phyloP scores from a whole-genome alignment of 2,329 filamentous ascomycete genomes.

The Lasiodiplodia sp. region DNA sequence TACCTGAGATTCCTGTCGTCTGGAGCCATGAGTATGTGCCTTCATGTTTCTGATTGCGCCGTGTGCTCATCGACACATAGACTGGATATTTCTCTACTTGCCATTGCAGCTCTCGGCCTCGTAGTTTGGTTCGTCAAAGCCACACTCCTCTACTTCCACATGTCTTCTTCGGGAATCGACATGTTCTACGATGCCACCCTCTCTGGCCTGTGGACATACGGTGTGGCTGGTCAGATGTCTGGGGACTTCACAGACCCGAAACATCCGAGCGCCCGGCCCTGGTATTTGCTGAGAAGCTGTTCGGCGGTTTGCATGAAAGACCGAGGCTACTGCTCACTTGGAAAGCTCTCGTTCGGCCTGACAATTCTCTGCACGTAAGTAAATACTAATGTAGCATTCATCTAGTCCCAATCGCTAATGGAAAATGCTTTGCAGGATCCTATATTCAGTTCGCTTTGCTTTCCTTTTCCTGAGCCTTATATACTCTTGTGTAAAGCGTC shows the following conservation, averaged over 20 bases:
- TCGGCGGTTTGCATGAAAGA: conserved; percentile 12
- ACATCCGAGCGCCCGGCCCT: conserved; percentile 33
- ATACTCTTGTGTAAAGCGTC: not conserved
- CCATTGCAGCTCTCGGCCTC: not conserved
- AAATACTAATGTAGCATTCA: not conserved
- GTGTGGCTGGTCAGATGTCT: conserved; percentile 31
- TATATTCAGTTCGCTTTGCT: not conserved
- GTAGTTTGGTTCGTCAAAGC: conserved; percentile 1
- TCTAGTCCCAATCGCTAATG: not conserved
- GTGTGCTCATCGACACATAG: not conserved
- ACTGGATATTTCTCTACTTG: not conserved
- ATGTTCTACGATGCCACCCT: conserved; percentile 35
- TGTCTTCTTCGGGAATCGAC: conserved; percentile 26
- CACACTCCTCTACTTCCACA: conserved; percentile 4
- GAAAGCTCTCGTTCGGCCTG: not conserved
- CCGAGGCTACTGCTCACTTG: not conserved
- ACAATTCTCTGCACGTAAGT: not conserved
- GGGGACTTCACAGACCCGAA: conserved; percentile 34
- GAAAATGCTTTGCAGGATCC: not conserved
- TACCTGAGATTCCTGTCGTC: conserved; percentile 33
- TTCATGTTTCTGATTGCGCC: not conserved
- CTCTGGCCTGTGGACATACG: conserved; percentile 34
- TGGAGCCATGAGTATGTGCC: conserved; percentile 35
- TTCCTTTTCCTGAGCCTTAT: not conserved
- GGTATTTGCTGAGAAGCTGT: conserved; percentile 35